Percentiles rank a stretch among this genome's conserved stretches.
phyloP scores from a whole-genome alignment of 305 asterid genomes.

The Fraxinus floribunda region DNA sequence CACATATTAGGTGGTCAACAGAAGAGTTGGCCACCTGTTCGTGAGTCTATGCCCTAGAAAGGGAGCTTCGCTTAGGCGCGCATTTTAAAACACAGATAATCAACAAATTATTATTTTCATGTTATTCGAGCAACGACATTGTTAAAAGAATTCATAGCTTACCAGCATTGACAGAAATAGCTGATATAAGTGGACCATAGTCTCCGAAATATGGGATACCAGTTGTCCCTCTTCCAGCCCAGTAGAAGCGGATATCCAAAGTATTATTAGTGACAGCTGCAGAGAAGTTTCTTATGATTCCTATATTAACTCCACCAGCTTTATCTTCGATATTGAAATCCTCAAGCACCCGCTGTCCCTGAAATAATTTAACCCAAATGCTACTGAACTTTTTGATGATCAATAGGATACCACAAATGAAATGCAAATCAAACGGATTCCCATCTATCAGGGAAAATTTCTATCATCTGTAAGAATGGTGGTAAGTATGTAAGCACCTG shows the following conservation, averaged over 20 bases:
- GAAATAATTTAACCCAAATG: slow-evolving; percentile 16
- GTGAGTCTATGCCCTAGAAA: too few relatives aligned
- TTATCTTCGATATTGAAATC: slow-evolving; percentile 56
- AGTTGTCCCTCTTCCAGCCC: slow-evolving; percentile 77
- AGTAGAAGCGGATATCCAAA: slow-evolving; percentile 57
- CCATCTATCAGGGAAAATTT: background rate
- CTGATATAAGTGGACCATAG: slow-evolving; percentile 78
- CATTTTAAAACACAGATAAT: too few relatives aligned
- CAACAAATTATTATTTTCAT: background rate
- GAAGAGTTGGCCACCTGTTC: too few relatives aligned
- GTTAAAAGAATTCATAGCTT: slow-evolving; percentile 5
- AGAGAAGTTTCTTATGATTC: slow-evolving; percentile 23
- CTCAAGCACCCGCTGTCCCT: slow-evolving; percentile 49
- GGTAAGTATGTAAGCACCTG: too few relatives aligned
- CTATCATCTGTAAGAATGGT: background rate
- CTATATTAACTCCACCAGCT: slow-evolving; percentile 59
- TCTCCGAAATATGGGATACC: slow-evolving; percentile 48
- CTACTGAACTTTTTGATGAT: background rate
- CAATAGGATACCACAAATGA: too few relatives aligned
- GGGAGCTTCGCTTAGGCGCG: too few relatives aligned
- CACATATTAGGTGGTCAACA: too few relatives aligned
- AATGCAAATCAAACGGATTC: background rate
- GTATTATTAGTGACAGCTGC: slow-evolving; percentile 45
- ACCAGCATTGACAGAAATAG: slow-evolving; percentile 61
- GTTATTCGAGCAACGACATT: background rate